A percentile compares a stretch with the other conserved stretches of the same genome.
Conservation (phyloP, 176 grass and related monocot species). For the Typha latifolia region DNA sequence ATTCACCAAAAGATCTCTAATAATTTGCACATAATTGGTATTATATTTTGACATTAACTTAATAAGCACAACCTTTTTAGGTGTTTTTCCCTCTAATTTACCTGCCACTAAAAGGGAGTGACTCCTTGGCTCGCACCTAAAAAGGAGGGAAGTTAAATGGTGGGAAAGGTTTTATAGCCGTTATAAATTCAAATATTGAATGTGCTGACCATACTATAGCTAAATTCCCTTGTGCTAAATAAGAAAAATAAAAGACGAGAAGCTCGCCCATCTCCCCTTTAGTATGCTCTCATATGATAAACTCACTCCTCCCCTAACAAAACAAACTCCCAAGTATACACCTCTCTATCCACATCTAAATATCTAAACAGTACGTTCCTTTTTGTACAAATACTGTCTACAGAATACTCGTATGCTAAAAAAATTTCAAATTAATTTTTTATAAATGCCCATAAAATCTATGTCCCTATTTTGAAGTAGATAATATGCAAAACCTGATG, state of each 20-base stretch:
- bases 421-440: too few species aligned
- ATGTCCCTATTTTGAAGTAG: too few species aligned
- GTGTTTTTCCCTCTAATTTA: background rate
- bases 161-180: constrained; percentile 3
- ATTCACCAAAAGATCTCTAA: too few species aligned
- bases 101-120: background rate
- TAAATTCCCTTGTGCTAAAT: background rate
- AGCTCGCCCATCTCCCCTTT: background rate
- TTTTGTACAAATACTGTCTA: too few species aligned
- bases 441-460: too few species aligned
- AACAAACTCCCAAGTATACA: background rate
- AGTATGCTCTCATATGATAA: background rate
- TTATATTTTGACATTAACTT: background rate
- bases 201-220: background rate
- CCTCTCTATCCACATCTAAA: background rate
- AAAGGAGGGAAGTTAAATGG: background rate
- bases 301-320: background rate
- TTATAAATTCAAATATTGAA: constrained; percentile 2
- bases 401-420: too few species aligned
- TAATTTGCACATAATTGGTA: background rate
- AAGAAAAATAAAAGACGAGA: background rate
- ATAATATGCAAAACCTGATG: too few species aligned
- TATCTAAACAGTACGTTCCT: background rate
- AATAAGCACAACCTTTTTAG: background rate
- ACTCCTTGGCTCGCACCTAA: background rate